Base-by-base conservation (phyloP, 768 basidiomycete genomes). In the Agaricus sinodeliciosus region DNA sequence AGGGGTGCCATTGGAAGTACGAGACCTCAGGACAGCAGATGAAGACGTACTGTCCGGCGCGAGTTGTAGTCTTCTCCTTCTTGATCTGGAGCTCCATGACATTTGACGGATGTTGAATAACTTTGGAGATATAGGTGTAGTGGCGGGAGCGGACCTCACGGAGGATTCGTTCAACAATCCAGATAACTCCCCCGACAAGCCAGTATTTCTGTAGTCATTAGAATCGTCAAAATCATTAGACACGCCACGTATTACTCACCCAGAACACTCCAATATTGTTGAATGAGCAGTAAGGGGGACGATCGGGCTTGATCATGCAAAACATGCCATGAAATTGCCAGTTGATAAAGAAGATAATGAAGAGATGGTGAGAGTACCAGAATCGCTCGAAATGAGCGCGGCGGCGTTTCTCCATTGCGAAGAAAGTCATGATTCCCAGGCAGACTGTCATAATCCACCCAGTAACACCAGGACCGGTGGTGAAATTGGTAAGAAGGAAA, bases 261-360 rank as follows among this genome's bases (percentile, higher is more conserved):
- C 95, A 98, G 74, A 98, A 97, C 56, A 95, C 91, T 59, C 93
- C 94, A 57, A 94, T 85, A 35, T 72, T 80, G 64, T 87, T 87
- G 67, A 67, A 87, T 3, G 88, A 90, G 70, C 94, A 98, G 69
- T 76, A 94, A 0, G 92, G 92, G 0, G 88, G 78, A 50, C 88
- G 76, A 68, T 96, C 92, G 22, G 94, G 93, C 69, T 89, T 72
- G 72, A 94, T 91, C 90, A 94, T 92, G 72, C 92, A 94, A 81
- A 91, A 94, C 88, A 94, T 87, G 49, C 93, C 93, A 63, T 94
- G 94, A 27, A 95, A 73, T 66, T 97, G 94, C 94, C 94, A 96
- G 64, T 76, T 73, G 66, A 92, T 78, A 76, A 97, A 96, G 80
- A 95, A 95, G 54, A 90, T 65, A 62, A 95, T 80, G 74, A 94